These are phyloP conservation scores for Fragaria iinumae DNA, from an alignment of 306 rosid species.

Conservation along the genomic window DNA sequence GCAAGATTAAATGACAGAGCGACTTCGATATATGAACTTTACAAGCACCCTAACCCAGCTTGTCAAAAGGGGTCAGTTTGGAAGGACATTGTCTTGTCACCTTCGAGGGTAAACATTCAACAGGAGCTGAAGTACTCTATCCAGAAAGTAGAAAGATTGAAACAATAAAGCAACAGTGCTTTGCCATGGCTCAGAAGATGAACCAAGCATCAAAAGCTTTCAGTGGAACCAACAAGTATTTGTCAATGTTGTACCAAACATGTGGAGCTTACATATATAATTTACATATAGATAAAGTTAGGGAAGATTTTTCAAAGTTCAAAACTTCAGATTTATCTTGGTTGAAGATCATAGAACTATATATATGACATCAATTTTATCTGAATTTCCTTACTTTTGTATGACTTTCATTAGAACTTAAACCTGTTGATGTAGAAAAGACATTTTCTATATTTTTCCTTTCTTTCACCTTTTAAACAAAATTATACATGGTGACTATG, in stretches of 20 bases:
- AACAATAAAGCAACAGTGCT: slow-evolving; percentile 20
- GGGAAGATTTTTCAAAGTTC: slow-evolving; percentile 6
- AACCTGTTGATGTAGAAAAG: background rate
- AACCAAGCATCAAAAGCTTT: slow-evolving; percentile 28
- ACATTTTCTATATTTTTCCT: background rate
- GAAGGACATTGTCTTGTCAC: slow-evolving; percentile 91
- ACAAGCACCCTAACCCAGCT: slow-evolving; percentile 74
- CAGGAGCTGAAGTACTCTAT: slow-evolving; percentile 83
- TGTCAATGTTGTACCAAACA: slow-evolving; percentile 18
- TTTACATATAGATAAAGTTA: background rate
- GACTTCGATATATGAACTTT: slow-evolving; percentile 71
- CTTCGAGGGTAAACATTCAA: slow-evolving; percentile 79
- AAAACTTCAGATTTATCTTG: background rate
- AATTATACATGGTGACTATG: background rate
- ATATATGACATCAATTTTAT: background rate
- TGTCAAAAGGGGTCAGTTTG: slow-evolving; percentile 75
- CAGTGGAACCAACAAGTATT: slow-evolving; percentile 15
- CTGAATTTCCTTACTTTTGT: background rate
- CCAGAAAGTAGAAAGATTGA: slow-evolving; percentile 58
- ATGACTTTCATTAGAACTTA: slow-evolving; percentile 1
- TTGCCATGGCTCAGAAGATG: slow-evolving; percentile 21
- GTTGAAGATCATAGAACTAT: background rate
- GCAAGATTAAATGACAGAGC: slow-evolving; percentile 70
- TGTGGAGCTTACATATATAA: slow-evolving; percentile 30
- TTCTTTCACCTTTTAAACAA: background rate